Conservation (phyloP, 2,329 filamentous ascomycete genomes). For the Trichoderma arundinaceum region DNA sequence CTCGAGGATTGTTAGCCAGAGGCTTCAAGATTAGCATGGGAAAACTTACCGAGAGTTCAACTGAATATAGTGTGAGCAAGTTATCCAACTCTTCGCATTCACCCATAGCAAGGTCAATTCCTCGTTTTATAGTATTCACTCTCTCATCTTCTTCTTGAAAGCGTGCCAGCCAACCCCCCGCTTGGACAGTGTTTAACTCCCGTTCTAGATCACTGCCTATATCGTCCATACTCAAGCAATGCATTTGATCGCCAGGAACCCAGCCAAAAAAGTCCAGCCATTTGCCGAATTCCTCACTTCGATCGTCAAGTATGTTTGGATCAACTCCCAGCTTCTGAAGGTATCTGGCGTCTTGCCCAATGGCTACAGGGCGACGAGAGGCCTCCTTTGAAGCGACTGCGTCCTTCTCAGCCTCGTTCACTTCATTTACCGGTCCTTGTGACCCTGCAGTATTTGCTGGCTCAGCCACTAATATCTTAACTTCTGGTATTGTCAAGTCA, state of each 20-base stretch:
- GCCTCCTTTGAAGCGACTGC: conserved; percentile 51
- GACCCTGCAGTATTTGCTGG: conserved; percentile 49
- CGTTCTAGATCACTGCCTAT: conserved; percentile 83
- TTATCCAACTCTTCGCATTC: conserved; percentile 98
- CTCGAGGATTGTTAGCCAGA: conserved; percentile 49
- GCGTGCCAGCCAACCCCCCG: conserved; percentile 88
- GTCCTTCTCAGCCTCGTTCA: conserved; percentile 40
- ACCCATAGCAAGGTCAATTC: conserved; percentile 87
- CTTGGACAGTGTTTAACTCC: conserved; percentile 88
- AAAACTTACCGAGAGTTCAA: conserved; percentile 80
- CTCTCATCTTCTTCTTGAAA: conserved; percentile 87
- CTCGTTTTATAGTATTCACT: conserved; percentile 81
- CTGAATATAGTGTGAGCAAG: conserved; percentile 88
- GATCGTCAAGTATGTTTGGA: conserved; percentile 73
- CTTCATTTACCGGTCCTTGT: conserved; percentile 41
- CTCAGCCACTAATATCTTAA: conserved; percentile 61
- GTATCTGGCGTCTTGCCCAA: conserved; percentile 79
- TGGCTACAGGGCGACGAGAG: conserved; percentile 64
- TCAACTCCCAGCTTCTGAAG: conserved; percentile 80
- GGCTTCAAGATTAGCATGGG: too few species aligned
- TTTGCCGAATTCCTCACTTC: conserved; percentile 79
- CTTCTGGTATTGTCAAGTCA: conserved; percentile 56
- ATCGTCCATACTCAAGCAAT: conserved; percentile 76
- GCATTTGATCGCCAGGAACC: conserved; percentile 76
- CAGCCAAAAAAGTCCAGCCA: conserved; percentile 88